A percentile compares a stretch with the other conserved stretches of the same genome.
Evolutionary conservation across 2,329 filamentous ascomycete genomes (phyloP).

Genomic region (Xylariaceae sp.): DNA sequence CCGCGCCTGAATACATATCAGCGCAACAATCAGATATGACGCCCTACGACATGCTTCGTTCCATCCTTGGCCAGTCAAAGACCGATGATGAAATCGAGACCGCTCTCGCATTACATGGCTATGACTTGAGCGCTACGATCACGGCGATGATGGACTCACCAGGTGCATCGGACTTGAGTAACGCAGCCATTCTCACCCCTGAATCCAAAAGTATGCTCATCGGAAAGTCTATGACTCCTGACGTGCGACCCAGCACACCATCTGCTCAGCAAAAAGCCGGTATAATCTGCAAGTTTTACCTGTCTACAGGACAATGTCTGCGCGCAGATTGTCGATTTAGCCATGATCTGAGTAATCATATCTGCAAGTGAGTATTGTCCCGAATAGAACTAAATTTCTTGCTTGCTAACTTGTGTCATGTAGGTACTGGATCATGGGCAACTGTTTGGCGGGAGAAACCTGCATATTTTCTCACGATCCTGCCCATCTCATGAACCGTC

Average conservation of each 20-base stretch:
- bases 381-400: slow-evolving; percentile 53
- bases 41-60: slow-evolving; percentile 95
- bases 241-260: slow-evolving; percentile 72
- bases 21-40: slow-evolving; percentile 84
- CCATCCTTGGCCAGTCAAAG: slow-evolving; percentile 82
- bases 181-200: slow-evolving; percentile 40
- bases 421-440: slow-evolving; percentile 94
- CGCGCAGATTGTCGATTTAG: slow-evolving; percentile 95
- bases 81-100: slow-evolving; percentile 92
- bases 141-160: slow-evolving; percentile 79
- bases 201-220: slow-evolving; percentile 71
- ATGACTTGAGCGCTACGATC: slow-evolving; percentile 90
- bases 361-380: slow-evolving; percentile 87
- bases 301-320: slow-evolving; percentile 92
- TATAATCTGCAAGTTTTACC: slow-evolving; percentile 94
- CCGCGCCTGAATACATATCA: slow-evolving; percentile 72
- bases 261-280: slow-evolving; percentile 73
- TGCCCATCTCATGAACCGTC: slow-evolving; percentile 74
- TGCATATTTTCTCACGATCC: slow-evolving; percentile 98
- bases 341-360: slow-evolving; percentile 89
- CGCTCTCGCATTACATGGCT: slow-evolving; percentile 83
- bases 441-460: slow-evolving; percentile 86
- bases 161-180: slow-evolving; percentile 43
- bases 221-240: slow-evolving; percentile 81
- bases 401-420: slow-evolving; percentile 8